Base-by-base conservation (phyloP, 2,329 filamentous ascomycete genomes). In the Claviceps paspali region DNA sequence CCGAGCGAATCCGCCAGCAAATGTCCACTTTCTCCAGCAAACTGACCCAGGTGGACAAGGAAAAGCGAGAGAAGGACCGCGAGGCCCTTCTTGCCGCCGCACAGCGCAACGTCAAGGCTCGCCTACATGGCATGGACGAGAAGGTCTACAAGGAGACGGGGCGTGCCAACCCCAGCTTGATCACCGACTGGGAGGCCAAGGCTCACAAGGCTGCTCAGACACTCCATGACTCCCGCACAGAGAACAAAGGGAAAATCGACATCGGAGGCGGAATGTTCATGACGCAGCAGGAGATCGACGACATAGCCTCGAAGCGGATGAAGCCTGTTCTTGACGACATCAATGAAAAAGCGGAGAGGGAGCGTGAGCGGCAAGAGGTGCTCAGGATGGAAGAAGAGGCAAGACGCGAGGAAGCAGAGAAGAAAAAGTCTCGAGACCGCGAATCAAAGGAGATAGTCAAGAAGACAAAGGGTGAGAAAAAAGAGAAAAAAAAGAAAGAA, bases 241-340 rank as follows among this genome's bases (percentile, higher is more conserved):
- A 68, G 40, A 68, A 72, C 31, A 46, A 70, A 29, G 62, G 61
- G 36, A 73, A 71, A 47, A 52, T 79, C 22, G 63, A 91, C 44
- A 74, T 95, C 38, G 87, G 88, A 4, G 79, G 81, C 31, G 84
- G 85, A 6, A 84, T 73, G 50, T 86, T 78, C 49, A 77, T 95
- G 64, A 74, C 85, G 27, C 76, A 80, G 47, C 67, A 74, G 5
- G 82, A 86, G 33, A 75, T 95, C 12, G 76, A 95, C 44, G 75
- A 74, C 5, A 82, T 94, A 46, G 87, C 87, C 3, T 70, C 75
- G 10, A 74, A 70, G 32, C 76, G 79, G 46, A 71, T 95, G 12
- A 82, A 88, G 53, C 87, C 87, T 4, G 76, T 91, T 0, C 56
- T 95, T 5, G 79, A 94, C 46, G 82, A 92, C 45, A 91, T 95